Evolutionary conservation across 139 green algal genomes (phyloP), one percentile per base, ranked within the genome.

Genomic region (Coccomyxa sp.): DNA sequence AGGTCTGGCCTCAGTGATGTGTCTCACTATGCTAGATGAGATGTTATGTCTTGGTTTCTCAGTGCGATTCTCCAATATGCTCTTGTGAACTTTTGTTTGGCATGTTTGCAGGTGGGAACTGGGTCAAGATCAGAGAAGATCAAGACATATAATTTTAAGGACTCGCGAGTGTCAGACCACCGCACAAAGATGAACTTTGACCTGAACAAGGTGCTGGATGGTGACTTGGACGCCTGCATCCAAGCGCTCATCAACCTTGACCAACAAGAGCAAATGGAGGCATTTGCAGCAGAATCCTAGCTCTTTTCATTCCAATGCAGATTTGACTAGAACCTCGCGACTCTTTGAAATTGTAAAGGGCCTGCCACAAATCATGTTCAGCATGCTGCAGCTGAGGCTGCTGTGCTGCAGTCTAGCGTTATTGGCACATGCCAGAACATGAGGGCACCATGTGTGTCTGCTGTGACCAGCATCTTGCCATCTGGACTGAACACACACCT

Each of bases 71-170:
- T 51, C 38, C 38, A 51, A 51, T 51, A 51, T 51, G 38, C 38
- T 51, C 38, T 51, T 51, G 38, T 51, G 38, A 51, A 51, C 38
- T 51, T 51, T 7, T 51, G 38, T 51, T 51, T 51, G 38, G 38
- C 38, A 51, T 51, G 38, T 51, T 0, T 38, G 38, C 93, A 98
- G 91, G 95, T 99, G 13, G 97, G 96, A 63, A 98, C 90, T 10
- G 96, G 95, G 18, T 93, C 93, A 68, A 90, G 97, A n/a, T 94
- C 86, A 9, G 97, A 99, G 92, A 98, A 98, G 87, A 98, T 99
- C 86, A 97, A 98, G 81, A 99, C 97, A 0, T 99, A 99, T 91
- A 99, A 99, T 89, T 99, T 94, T 88, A 99, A 99, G 86, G 97
- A 99, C 87, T 95, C 86, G 63, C 91, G 97, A 32, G 91, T 98